A percentile compares a stretch with the other conserved stretches of the same genome.
Conservation (phyloP, 805 yeast genomes). For the Kodamaea leandrae region DNA sequence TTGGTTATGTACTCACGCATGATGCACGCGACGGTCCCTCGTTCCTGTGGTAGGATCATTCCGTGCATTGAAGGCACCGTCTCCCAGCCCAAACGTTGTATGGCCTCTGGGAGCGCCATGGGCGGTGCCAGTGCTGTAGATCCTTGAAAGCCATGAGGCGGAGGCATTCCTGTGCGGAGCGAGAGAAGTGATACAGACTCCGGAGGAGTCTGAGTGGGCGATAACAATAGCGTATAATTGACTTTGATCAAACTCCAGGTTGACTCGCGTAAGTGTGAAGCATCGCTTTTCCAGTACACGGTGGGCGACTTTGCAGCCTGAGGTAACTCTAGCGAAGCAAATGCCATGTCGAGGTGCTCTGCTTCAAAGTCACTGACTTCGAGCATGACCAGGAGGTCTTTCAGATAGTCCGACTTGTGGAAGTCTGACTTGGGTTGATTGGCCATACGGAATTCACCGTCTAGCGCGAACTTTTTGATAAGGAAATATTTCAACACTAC, state of each 20-base stretch:
- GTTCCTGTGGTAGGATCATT: conserved; percentile 20
- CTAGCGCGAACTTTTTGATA: conserved; percentile 17
- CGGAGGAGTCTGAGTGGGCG: conserved; percentile 1
- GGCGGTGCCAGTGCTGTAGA: background rate
- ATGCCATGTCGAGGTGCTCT: conserved; percentile 5
- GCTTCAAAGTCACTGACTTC: conserved; percentile 3
- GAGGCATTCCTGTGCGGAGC: background rate
- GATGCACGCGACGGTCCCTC: conserved; percentile 20
- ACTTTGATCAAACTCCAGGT: conserved; percentile 31
- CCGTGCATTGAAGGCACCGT: conserved; percentile 6
- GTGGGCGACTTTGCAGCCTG: background rate
- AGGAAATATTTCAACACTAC: conserved; percentile 29
- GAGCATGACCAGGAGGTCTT: background rate
- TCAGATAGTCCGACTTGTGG: background rate
- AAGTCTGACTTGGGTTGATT: background rate
- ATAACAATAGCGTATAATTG: conserved; percentile 15
- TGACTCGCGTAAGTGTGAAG: conserved; percentile 26
- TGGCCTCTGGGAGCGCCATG: background rate
- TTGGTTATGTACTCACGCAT: conserved; percentile 22
- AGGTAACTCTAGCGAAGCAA: too few relatives aligned
- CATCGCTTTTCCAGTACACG: conserved; percentile 18
- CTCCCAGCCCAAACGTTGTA: conserved; percentile 7
- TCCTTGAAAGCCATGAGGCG: background rate
- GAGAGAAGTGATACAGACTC: background rate
- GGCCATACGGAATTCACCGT: conserved; percentile 5